Evolutionary conservation across 2,329 filamentous ascomycete species (phyloP), one percentile per base, ranked within the genome.

Genomic region (Claviceps arundinis): DNA sequence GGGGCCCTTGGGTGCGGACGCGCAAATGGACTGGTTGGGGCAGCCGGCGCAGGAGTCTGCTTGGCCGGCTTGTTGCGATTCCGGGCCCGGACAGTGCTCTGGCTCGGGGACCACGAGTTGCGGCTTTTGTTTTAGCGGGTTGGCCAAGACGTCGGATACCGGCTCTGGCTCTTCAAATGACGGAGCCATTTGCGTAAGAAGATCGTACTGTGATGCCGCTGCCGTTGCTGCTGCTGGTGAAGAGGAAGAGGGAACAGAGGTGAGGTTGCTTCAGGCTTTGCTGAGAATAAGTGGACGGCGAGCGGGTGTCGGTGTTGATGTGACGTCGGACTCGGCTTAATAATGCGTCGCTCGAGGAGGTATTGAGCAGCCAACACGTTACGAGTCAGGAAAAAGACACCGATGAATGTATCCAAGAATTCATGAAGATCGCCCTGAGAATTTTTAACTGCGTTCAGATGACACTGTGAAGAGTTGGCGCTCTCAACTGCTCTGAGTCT

Each of bases 21-120:
- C 90, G 73, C 93, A 98, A 61, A 98, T 95, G 47, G 82, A 75
- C 72, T 98, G 90, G 73, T 98, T 98, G 1, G 93, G 93, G 64
- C 93, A 98, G 51, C 90, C 90, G 47, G 85, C 88, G 73, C 93
- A 98, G 44, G 89, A 89, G 69, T 95, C 90, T 50, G 80, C 80
- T 54, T 75, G 75, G 56, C 82, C 82, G 52, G 82, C 82, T 58
- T 79, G 71, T 58, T 88, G 75, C 14, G 85, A 89, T 64, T 91
- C 87, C 4, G 88, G 93, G 0, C 93, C 93, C 3, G 91, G 91
- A 64, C 93, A 98, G 73, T 97, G 90, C 69, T 97, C 89, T 72
- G 91, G 91, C 65, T 97, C 90, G 42, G 93, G 91, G 19, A 93
- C 93, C 57, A 97, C 87, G 51, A 98, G 85, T 57, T 88, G 78